A percentile compares a stretch with the other conserved stretches of the same genome.
These are phyloP conservation scores for Geotrichum cucujoidarum DNA, from an alignment of 1,139 yeast genomes.

Conservation along the genomic window DNA sequence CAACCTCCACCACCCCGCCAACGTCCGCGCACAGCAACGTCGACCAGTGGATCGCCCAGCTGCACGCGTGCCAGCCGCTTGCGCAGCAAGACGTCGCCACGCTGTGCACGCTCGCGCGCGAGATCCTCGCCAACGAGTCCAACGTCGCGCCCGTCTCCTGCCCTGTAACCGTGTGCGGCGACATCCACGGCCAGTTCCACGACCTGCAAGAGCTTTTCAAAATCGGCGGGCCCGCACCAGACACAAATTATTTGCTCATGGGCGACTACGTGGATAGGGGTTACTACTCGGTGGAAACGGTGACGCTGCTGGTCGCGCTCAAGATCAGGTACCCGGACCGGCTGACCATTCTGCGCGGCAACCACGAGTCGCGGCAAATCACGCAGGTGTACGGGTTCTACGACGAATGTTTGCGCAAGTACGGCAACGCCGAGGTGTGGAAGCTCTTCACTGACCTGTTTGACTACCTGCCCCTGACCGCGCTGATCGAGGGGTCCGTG, in stretches of 20 bases:
- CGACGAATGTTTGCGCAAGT: slow-evolving; percentile 93
- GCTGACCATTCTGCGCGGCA: slow-evolving; percentile 89
- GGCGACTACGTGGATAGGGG: slow-evolving; percentile 98
- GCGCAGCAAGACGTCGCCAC: slow-evolving; percentile 76
- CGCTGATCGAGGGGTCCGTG: slow-evolving; percentile 75
- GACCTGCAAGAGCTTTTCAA: slow-evolving; percentile 82
- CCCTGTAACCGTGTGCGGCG: slow-evolving; percentile 98
- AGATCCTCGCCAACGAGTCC: slow-evolving; percentile 81
- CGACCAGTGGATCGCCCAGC: slow-evolving; percentile 63
- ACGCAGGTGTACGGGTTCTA: slow-evolving; percentile 97
- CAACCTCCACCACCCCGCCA: background rate
- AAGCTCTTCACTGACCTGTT: slow-evolving; percentile 70
- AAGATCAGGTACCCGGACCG: slow-evolving; percentile 92
- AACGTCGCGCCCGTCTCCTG: slow-evolving; percentile 93
- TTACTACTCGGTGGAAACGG: slow-evolving; percentile 88
- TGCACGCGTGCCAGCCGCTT: slow-evolving; percentile 75
- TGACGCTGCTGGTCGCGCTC: slow-evolving; percentile 69
- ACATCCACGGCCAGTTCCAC: slow-evolving; percentile 95
- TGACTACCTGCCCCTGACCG: slow-evolving; percentile 92
- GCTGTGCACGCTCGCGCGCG: slow-evolving; percentile 60
- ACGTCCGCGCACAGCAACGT: slow-evolving; percentile 9
- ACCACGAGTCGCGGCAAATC: slow-evolving; percentile 95
- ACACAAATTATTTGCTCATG: slow-evolving; percentile 71
- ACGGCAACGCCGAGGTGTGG: slow-evolving; percentile 96
- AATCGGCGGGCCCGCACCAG: slow-evolving; percentile 87